Conservation (phyloP, 768 basidiomycete genomes). For the Trametes punicea region DNA sequence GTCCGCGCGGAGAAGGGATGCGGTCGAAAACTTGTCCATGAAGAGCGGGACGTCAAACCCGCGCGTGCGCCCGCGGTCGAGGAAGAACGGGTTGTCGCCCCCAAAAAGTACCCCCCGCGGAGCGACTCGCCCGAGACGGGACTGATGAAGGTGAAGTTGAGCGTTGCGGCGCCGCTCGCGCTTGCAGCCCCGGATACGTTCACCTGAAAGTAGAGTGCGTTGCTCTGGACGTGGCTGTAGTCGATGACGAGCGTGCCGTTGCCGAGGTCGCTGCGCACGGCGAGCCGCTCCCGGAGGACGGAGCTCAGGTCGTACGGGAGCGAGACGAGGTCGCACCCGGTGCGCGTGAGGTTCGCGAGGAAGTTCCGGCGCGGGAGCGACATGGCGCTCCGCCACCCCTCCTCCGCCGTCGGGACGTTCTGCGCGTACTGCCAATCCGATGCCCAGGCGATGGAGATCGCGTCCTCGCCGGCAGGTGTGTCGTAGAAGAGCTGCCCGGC, state of each 20-base stretch:
- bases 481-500: slow-evolving; percentile 16
- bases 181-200: slow-evolving; percentile 1
- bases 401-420: slow-evolving; percentile 9
- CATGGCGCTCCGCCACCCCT: slow-evolving; percentile 18
- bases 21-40: slow-evolving; percentile 7
- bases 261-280: neutral
- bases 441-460: slow-evolving; percentile 14
- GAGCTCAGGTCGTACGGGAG: slow-evolving; percentile 8
- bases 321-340: slow-evolving; percentile 10
- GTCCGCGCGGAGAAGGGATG: slow-evolving; percentile 5
- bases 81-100: slow-evolving; percentile 11
- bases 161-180: neutral
- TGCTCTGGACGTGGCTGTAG: slow-evolving; percentile 5
- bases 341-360: slow-evolving; percentile 2
- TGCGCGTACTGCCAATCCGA: slow-evolving; percentile 14
- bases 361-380: slow-evolving; percentile 12
- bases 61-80: slow-evolving; percentile 6
- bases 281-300: slow-evolving; percentile 9
- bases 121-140: slow-evolving; percentile 9
- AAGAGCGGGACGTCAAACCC: slow-evolving; percentile 12
- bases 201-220: slow-evolving; percentile 12
- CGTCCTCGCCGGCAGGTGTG: slow-evolving; percentile 6
- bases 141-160: slow-evolving; percentile 10
- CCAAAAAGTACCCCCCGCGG: slow-evolving; percentile 8
- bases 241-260: slow-evolving; percentile 3